Conservation (phyloP, 345 rosid species). For the Acer negundo region DNA sequence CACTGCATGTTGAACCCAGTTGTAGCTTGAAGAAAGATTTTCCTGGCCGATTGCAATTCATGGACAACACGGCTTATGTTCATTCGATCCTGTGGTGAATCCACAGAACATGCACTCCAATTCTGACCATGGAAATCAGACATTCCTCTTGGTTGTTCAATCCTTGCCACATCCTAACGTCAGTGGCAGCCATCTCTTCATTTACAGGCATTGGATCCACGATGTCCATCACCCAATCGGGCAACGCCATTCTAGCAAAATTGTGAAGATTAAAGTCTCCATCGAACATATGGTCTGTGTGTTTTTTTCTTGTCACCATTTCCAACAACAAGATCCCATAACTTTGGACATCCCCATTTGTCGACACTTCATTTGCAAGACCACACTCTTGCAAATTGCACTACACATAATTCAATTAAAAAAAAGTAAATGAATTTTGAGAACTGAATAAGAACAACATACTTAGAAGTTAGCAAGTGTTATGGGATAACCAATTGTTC, state of each 20-base stretch:
- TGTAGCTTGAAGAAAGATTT: neutral
- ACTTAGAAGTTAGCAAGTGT: no score
- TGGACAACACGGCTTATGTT: neutral
- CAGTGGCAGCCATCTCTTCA: neutral
- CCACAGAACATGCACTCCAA: conserved; percentile 17
- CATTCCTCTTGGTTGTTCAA: neutral
- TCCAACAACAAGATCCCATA: neutral
- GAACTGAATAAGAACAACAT: neutral
- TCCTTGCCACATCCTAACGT: neutral
- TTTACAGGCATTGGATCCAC: neutral
- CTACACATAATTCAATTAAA: no score
- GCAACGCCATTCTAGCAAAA: neutral
- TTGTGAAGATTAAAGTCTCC: neutral
- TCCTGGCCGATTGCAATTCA: neutral
- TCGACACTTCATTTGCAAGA: neutral
- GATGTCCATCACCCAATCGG: no score
- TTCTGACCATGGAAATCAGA: neutral
- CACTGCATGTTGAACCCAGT: neutral
- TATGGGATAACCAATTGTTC: no score
- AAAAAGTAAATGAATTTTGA: no score
- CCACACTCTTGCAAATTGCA: no score
- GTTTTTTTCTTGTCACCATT: neutral
- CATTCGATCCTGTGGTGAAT: conserved; percentile 12
- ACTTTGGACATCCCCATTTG: neutral
- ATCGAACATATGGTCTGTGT: neutral